These are phyloP conservation scores for Diaporthe destruens DNA, from an alignment of 2,329 filamentous ascomycete genomes.

Conservation along the genomic window DNA sequence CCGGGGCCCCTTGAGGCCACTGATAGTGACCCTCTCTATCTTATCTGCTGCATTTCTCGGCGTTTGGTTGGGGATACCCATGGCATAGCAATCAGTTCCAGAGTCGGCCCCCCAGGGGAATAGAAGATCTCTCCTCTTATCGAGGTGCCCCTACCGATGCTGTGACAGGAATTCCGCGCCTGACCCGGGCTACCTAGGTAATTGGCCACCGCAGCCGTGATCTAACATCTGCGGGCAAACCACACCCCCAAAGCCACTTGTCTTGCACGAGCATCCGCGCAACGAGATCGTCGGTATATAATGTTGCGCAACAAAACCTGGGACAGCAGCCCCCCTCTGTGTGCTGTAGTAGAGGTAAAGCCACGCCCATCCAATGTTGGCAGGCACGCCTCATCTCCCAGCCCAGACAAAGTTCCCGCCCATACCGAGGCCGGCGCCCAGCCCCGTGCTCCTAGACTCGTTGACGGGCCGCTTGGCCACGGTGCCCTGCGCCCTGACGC, in stretches of 20 bases:
- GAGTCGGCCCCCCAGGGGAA: conserved; percentile 4
- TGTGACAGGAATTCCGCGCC: background rate
- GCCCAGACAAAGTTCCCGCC: conserved; percentile 71
- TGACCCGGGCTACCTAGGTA: too few species aligned
- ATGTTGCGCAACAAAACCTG: background rate
- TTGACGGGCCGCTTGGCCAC: conserved; percentile 85
- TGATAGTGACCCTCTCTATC: background rate
- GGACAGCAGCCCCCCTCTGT: background rate
- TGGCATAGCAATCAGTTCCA: conserved; percentile 31
- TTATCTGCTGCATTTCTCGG: conserved; percentile 33
- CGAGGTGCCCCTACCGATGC: background rate
- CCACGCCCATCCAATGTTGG: background rate
- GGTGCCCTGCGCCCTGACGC: conserved; percentile 81
- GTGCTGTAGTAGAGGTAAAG: background rate
- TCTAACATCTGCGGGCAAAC: background rate
- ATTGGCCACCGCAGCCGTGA: background rate
- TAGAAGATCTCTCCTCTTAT: conserved; percentile 19
- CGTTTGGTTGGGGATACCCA: conserved; percentile 41
- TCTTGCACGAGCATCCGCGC: background rate
- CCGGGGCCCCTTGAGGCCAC: background rate
- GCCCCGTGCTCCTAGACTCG: conserved; percentile 65
- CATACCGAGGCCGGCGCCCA: conserved; percentile 67
- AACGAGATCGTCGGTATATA: background rate
- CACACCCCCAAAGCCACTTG: background rate
- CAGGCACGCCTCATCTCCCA: conserved; percentile 42